Percentiles rank a stretch among this genome's conserved stretches.
phyloP scores from a whole-genome alignment of 116 monocot genomes.

The Phalaenopsis hybrid region DNA sequence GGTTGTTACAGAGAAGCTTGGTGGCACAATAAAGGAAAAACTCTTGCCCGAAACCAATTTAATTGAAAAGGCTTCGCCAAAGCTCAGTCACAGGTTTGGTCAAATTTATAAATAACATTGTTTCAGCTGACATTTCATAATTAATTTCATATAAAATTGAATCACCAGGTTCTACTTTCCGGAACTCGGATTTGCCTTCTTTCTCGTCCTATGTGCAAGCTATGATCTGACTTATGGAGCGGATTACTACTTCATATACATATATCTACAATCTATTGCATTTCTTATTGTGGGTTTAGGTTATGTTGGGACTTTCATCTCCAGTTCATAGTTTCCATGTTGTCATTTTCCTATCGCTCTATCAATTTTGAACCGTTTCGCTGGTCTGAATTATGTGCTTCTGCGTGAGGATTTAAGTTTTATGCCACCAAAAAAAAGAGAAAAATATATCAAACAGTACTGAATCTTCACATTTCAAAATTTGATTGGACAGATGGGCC shows the following conservation, averaged over 20 bases:
- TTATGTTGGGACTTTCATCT: slow-evolving; percentile 29
- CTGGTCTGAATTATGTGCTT: neutral
- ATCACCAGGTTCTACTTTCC: slow-evolving; percentile 17
- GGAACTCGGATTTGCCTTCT: slow-evolving; percentile 21
- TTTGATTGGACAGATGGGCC: neutral
- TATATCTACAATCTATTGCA: slow-evolving; percentile 30
- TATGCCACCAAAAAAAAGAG: neutral
- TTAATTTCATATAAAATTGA: neutral
- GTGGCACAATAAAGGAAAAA: slow-evolving; percentile 26
- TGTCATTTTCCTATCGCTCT: neutral
- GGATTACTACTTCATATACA: slow-evolving; percentile 34
- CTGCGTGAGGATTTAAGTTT: neutral
- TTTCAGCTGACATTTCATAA: neutral
- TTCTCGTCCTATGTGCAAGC: slow-evolving; percentile 26
- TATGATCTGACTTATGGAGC: slow-evolving; percentile 18
- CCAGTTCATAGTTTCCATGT: slow-evolving; percentile 12
- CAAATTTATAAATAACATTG: neutral
- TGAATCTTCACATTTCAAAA: too few species aligned
- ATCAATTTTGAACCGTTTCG: neutral
- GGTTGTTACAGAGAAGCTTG: slow-evolving; percentile 63
- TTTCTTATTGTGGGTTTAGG: slow-evolving; percentile 30
- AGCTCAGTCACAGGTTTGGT: neutral
- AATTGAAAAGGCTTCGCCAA: slow-evolving; percentile 22
- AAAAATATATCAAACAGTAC: too few species aligned
- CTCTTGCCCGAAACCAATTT: slow-evolving; percentile 14